These are phyloP conservation scores for Kalanchoe fedtschenkoi DNA, from an alignment of 164 flowering plant genomes.

Conservation along the genomic window DNA sequence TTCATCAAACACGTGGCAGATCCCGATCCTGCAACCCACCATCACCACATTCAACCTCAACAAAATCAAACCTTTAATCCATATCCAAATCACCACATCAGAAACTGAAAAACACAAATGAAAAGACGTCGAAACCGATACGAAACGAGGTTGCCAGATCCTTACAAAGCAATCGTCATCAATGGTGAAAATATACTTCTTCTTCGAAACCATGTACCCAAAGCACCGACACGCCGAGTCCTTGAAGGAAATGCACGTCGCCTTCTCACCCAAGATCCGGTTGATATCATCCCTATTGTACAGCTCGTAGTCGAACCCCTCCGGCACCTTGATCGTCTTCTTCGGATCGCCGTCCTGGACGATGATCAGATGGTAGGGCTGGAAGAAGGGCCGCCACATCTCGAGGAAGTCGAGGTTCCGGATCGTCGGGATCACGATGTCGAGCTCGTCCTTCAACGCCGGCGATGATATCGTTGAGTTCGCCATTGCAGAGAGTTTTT, in stretches of 20 bases:
- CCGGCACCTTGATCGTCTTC: conserved; percentile 20
- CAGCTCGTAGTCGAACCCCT: conserved; percentile 22
- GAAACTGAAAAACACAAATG: no score
- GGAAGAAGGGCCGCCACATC: conserved; percentile 23
- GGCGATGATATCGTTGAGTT: not conserved
- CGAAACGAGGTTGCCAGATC: not conserved
- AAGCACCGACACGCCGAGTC: conserved; percentile 26
- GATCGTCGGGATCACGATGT: conserved; percentile 17
- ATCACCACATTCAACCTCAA: not conserved
- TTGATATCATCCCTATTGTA: conserved; percentile 21
- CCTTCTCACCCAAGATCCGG: conserved; percentile 16
- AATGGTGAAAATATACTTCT: conserved; percentile 24
- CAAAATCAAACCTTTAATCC: not conserved
- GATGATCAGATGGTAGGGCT: conserved; percentile 19
- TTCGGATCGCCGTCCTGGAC: conserved; percentile 23
- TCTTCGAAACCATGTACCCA: conserved; percentile 25
- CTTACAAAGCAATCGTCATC: conserved; percentile 26
- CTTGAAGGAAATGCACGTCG: conserved; percentile 23
- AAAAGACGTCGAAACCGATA: no score
- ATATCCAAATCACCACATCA: not conserved
- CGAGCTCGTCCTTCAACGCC: conserved; percentile 7
- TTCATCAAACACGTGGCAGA: not conserved
- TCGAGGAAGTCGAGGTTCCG: conserved; percentile 22
- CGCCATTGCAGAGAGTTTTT: no score
- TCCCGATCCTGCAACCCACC: not conserved